Conservation (phyloP, 345 rosid genomes). For the Camelina hispida region DNA sequence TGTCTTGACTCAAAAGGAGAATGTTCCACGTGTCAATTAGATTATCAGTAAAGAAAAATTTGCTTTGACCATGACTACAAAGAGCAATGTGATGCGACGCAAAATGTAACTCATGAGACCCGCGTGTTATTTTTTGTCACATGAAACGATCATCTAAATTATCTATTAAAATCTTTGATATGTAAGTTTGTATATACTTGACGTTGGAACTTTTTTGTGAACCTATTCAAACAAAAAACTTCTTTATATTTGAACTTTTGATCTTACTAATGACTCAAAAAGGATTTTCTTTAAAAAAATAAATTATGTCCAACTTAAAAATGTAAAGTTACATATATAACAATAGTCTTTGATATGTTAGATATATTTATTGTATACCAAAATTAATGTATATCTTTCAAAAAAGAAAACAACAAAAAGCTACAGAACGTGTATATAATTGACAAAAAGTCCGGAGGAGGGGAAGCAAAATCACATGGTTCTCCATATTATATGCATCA, state of each 20-base stretch:
- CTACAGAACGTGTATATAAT: constrained; percentile 8
- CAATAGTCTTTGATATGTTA: not conserved
- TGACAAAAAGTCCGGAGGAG: constrained; percentile 33
- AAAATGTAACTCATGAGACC: constrained; percentile 25
- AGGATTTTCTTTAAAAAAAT: too few relatives aligned
- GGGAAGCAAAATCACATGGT: constrained; percentile 39
- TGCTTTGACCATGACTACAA: constrained; percentile 8
- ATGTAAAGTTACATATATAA: too few relatives aligned
- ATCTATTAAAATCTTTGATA: too few relatives aligned
- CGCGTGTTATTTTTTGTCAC: constrained; percentile 34
- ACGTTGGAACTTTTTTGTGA: too few relatives aligned
- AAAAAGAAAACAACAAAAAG: constrained; percentile 6
- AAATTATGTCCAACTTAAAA: not conserved
- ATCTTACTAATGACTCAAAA: too few relatives aligned
- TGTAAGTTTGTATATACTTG: too few relatives aligned
- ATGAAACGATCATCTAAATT: constrained; percentile 16
- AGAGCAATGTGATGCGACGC: not conserved
- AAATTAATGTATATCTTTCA: not conserved
- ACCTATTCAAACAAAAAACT: too few relatives aligned
- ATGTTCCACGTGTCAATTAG: constrained; percentile 34
- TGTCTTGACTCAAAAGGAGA: constrained; percentile 21
- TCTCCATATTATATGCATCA: constrained; percentile 43
- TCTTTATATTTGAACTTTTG: too few relatives aligned
- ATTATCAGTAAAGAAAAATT: not conserved
- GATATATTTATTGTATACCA: not conserved